Evolutionary conservation across 768 basidiomycete species (phyloP).

Genomic region (Auriscalpium orientale): DNA sequence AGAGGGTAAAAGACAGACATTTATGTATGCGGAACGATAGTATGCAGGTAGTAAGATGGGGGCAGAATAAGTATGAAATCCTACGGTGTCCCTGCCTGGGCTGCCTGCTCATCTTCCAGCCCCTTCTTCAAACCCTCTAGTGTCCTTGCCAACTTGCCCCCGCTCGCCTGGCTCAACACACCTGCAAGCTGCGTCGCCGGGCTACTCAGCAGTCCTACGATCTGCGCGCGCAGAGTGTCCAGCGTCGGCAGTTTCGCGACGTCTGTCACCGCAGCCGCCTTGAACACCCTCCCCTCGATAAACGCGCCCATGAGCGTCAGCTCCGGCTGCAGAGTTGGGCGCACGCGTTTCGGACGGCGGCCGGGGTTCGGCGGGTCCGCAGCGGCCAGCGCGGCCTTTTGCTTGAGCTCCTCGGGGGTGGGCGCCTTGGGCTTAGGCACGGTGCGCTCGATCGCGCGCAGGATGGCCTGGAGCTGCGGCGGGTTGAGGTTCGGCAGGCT

Average conservation of each 20-base stretch:
- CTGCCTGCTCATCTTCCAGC: conserved; percentile 42
- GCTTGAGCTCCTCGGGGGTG: conserved; percentile 43
- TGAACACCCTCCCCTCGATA: conserved; percentile 68
- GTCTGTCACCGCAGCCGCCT: conserved; percentile 47
- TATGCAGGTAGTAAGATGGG: too few relatives aligned
- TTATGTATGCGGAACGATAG: too few relatives aligned
- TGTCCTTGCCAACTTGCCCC: conserved; percentile 62
- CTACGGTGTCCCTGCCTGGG: background rate
- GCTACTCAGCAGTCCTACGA: conserved; percentile 75
- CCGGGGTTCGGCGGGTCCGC: conserved; percentile 67
- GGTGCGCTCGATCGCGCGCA: conserved; percentile 58
- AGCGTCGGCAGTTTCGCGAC: conserved; percentile 73
- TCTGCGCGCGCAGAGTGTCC: conserved; percentile 69
- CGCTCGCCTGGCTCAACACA: conserved; percentile 60
- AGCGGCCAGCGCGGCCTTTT: conserved; percentile 39
- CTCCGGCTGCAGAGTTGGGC: conserved; percentile 52
- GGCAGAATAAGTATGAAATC: too few relatives aligned
- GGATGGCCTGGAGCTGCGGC: conserved; percentile 58
- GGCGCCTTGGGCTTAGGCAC: conserved; percentile 53
- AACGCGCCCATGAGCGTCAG: conserved; percentile 71
- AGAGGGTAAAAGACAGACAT: too few relatives aligned
- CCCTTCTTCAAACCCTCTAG: conserved; percentile 68
- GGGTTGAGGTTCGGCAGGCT: conserved; percentile 62
- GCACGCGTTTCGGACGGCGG: conserved; percentile 53
- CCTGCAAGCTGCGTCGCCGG: conserved; percentile 70